Evolutionary conservation across 2,329 filamentous ascomycete species (phyloP), one percentile per base, ranked within the genome.

Genomic region (Daldinia eschscholtzii): DNA sequence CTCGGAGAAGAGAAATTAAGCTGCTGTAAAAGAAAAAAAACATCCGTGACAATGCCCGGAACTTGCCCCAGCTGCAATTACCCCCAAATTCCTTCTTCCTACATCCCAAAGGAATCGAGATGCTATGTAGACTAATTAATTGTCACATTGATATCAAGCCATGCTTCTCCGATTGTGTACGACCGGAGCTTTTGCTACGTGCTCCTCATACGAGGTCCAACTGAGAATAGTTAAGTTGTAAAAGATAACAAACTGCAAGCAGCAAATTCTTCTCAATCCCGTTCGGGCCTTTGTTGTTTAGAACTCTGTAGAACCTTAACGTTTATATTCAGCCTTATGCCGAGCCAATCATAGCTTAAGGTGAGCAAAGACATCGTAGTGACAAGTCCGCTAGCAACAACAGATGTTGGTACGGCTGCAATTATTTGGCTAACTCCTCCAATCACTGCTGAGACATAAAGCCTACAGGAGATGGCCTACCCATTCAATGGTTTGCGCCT

Each of bases 151-250:
- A 50, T 44, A 46, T 28, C 37, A 58, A 59, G 56, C 35, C 58
- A 60, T n/a, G 3, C 30, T 56, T 13, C 30, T 56, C 10, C 20
- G 18, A 52, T 50, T 55, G 62, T 61, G 20, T 64, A 53, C 41
- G 58, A 30, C 59, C 68, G 68, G 68, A 70, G 68, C 65, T 64
- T 70, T 68, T 70, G 59, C 68, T 70, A 44, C 68, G 68, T 59
- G 52, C 37, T 48, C 26, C 18, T 55, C 26, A 15, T 53, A 30
- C 52, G 20, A 50, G 30, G 53, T 42, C 28, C 44, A 1, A 23
- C n/a, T 41, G 7, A 57, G 53, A 28, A 18, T 37, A 18, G 53
- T 28, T 23, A 42, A 15, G 23, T 26, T 28, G 42, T 9, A 15
- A 20, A 37, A 42, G 35, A 42, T 20, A 57, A 30, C 20, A 35